Evolutionary conservation across 768 basidiomycete species (phyloP).

Genomic region (Lentinula sp.): DNA sequence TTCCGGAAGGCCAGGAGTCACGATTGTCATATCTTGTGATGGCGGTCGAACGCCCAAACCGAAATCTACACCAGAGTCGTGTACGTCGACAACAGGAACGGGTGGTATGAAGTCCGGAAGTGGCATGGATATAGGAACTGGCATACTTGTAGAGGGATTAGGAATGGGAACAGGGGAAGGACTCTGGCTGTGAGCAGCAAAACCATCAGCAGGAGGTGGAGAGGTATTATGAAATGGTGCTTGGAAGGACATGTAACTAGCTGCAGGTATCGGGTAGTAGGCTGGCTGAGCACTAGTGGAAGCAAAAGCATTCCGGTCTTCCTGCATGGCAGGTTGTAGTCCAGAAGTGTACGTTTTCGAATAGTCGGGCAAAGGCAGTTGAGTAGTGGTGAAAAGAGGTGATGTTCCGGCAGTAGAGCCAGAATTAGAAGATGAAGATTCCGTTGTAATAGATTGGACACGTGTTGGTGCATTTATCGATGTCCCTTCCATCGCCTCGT

Average conservation of each 20-base stretch:
- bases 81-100: neutral
- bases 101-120: neutral
- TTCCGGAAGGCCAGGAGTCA: neutral
- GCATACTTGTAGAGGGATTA: neutral
- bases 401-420: neutral
- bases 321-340: neutral
- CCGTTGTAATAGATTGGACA: neutral
- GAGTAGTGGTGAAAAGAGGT: neutral
- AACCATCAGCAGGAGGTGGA: neutral
- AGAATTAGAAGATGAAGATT: neutral
- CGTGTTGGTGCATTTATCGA: neutral
- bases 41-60: neutral
- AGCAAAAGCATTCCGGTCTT: neutral
- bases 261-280: neutral
- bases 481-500: neutral
- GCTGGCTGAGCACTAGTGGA: neutral
- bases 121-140: neutral
- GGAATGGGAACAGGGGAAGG: neutral
- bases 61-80: slow-evolving; percentile 1
- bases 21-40: neutral
- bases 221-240: neutral
- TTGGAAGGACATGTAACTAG: slow-evolving; percentile 1
- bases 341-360: neutral
- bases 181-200: neutral
- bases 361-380: neutral